Conservation (phyloP, 1,284 basidiomycete genomes). For the Filobasidium uniguttulatum region DNA sequence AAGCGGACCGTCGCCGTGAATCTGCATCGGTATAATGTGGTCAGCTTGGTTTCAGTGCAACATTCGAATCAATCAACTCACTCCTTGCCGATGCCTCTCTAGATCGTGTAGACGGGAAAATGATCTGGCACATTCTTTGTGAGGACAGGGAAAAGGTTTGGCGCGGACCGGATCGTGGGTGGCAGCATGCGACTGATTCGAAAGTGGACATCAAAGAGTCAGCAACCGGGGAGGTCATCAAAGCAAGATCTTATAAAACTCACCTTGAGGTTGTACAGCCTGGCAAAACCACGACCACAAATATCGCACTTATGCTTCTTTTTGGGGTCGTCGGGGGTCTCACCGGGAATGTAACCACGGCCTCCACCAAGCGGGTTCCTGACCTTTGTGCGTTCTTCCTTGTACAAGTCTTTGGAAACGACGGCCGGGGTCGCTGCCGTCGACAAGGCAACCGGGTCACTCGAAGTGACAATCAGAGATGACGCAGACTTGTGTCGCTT, state of each 20-base stretch:
- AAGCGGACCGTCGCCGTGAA: slow-evolving; percentile 36
- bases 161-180: slow-evolving; percentile 37
- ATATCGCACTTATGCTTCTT: slow-evolving; percentile 37
- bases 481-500: no score
- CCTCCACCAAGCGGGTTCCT: slow-evolving; percentile 35
- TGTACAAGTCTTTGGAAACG: background rate
- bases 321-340: slow-evolving; percentile 38
- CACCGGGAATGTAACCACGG: slow-evolving; percentile 35
- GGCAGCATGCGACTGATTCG: slow-evolving; percentile 31
- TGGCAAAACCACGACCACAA: slow-evolving; percentile 37
- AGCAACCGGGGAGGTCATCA: slow-evolving; percentile 13
- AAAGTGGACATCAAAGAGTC: no score
- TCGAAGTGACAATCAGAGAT: background rate
- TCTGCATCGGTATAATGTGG: slow-evolving; percentile 9
- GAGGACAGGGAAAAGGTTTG: slow-evolving; percentile 37
- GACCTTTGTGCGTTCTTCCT: slow-evolving; percentile 3
- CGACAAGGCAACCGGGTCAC: background rate
- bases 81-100: slow-evolving; percentile 37
- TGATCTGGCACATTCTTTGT: slow-evolving; percentile 32
- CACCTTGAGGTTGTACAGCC: slow-evolving; percentile 38
- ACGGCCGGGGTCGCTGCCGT: background rate
- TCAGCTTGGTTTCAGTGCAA: background rate
- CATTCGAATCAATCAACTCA: background rate
- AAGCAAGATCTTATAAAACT: slow-evolving; percentile 3
- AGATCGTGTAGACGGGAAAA: slow-evolving; percentile 39